Evolutionary conservation across 106 monocot genomes (phyloP), one percentile per base, ranked within the genome.

Genomic region (Phalaenopsis aphrodite): DNA sequence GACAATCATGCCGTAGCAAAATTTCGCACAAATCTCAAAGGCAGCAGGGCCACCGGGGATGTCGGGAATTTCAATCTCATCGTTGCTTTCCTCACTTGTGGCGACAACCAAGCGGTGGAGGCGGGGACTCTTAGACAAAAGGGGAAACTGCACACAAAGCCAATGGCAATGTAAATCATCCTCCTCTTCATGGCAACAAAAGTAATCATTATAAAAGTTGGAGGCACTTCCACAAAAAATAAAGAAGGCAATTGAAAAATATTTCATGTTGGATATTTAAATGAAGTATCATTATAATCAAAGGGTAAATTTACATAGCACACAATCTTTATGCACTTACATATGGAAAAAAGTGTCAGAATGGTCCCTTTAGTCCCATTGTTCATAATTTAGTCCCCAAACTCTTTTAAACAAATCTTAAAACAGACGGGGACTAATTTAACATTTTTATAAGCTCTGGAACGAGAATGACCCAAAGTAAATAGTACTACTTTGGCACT

Each of bases 21-120:
- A 95, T 75, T 95, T 95, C 6, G 93, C 95, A 79, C 95, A 95
- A 12, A 91, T 92, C 65, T 95, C 95, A 73, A 95, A 95, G 37
- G 95, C 87, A 9, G 90, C 67, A 56, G 90, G 88, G 5, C 95
- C 95, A 10, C 95, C 95, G 1, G 95, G 95, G 47, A 95, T 89
- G 80, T 90, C 92, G 11, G 90, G 75, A 30, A 95, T 58, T 41
- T 86, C 76, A 5, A 95, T 81, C 68, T 95, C 87, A 2, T 88
- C 85, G 16, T 52, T 78, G 24, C n/a, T 83, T 49, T 89, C 91
- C 38, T 87, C 86, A 66, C 75, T 79, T 11, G 56, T 75, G 42
- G 72, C 24, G 21, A 83, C 81, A 2, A 92, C 85, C 55, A 95
- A 43, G 67, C 79, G 87, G 45, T 92, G 87, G 71, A 92, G 43